Evolutionary conservation across 305 asterid species (phyloP).

Genomic region (Rubia tinctorum): DNA sequence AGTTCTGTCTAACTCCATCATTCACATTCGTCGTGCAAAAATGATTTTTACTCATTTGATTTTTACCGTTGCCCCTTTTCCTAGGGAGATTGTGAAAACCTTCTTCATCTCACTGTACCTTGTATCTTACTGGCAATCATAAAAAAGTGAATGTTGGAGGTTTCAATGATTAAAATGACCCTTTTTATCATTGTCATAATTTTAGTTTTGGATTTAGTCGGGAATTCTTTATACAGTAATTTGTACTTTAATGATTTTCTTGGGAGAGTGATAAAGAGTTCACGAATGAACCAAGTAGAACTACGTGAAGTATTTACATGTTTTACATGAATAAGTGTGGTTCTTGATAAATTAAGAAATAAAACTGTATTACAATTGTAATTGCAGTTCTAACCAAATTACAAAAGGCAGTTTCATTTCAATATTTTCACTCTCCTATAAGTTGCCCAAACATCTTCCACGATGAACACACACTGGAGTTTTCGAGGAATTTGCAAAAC

Average conservation of each 20-base stretch:
- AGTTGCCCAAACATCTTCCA: no score
- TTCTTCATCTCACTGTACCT: constrained; percentile 4
- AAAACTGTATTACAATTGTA: neutral
- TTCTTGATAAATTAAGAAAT: neutral
- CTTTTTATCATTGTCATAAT: neutral
- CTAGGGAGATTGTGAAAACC: constrained; percentile 17
- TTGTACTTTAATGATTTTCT: constrained; percentile 9
- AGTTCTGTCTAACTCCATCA: no score
- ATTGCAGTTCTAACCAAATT: neutral
- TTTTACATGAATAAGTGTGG: neutral
- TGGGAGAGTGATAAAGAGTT: neutral
- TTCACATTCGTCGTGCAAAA: no score
- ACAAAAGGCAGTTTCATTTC: neutral
- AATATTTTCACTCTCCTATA: no score
- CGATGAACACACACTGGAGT: neutral
- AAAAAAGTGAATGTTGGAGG: constrained; percentile 13
- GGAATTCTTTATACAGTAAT: constrained; percentile 2
- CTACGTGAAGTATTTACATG: neutral
- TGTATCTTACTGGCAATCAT: constrained; percentile 10
- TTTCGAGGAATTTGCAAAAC: neutral
- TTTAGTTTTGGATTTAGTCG: neutral
- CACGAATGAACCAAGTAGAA: neutral
- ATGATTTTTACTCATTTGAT: constrained; percentile 7
- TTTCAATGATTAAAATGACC: constrained; percentile 19
- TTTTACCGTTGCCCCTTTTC: constrained; percentile 5